A percentile compares a stretch with the other conserved stretches of the same genome.
Conservation (phyloP, 106 monocot species). For the Platanthera zijinensis region DNA sequence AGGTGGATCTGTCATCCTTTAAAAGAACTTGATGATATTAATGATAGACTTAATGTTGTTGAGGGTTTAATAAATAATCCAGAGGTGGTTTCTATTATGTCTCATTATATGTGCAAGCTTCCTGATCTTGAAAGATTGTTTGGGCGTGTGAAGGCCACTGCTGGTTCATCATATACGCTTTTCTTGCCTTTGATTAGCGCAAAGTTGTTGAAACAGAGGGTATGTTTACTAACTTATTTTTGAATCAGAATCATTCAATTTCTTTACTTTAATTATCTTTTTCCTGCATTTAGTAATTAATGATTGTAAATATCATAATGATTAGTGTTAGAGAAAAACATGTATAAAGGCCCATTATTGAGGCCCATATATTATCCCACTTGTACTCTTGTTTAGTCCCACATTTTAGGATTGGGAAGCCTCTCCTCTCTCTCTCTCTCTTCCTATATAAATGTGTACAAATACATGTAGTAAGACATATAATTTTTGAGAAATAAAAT, state of each 20-base stretch:
- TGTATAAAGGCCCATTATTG: no score
- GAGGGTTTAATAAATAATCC: conserved; percentile 58
- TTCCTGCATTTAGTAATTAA: background rate
- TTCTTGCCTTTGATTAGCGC: conserved; percentile 62
- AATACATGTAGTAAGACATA: no score
- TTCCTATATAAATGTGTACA: no score
- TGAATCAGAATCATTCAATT: background rate
- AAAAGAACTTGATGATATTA: conserved; percentile 56
- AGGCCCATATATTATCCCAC: no score
- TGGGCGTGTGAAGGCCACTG: conserved; percentile 52
- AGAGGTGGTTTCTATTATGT: conserved; percentile 35
- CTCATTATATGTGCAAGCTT: conserved; percentile 44
- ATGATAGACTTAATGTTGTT: conserved; percentile 71
- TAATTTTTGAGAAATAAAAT: no score
- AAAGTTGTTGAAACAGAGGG: conserved; percentile 70
- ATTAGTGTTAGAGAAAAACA: no score
- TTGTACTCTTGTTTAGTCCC: no score
- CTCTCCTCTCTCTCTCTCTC: no score
- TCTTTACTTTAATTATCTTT: background rate
- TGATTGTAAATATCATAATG: conserved; percentile 1
- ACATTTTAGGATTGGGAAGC: no score
- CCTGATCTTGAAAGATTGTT: conserved; percentile 90
- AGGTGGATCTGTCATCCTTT: conserved; percentile 94
- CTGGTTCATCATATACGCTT: conserved; percentile 49
- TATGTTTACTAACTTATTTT: conserved; percentile 13